A percentile compares a stretch with the other conserved stretches of the same genome.
phyloP scores from a whole-genome alignment of 2,329 filamentous ascomycete genomes.

The Incumbomyces lentus region DNA sequence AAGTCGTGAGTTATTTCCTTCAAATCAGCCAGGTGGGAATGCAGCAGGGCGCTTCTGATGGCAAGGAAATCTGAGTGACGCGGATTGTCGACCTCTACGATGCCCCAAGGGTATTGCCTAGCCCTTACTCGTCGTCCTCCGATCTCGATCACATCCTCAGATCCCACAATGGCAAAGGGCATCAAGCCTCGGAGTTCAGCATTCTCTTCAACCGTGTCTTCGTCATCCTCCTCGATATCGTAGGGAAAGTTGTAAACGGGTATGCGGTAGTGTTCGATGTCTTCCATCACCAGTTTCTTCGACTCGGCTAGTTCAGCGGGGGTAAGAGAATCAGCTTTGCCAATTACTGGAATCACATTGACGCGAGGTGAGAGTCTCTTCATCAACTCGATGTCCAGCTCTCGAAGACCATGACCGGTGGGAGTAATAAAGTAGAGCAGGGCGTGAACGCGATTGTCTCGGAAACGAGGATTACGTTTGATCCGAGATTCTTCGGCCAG shows the following conservation, averaged over 20 bases:
- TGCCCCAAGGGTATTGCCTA: conserved; percentile 96
- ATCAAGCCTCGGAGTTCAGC: conserved; percentile 93
- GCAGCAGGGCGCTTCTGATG: conserved; percentile 88
- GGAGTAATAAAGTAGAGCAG: conserved; percentile 99
- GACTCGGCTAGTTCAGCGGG: conserved; percentile 94
- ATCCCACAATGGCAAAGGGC: conserved; percentile 98
- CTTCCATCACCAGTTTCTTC: conserved; percentile 99
- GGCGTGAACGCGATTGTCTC: conserved; percentile 96
- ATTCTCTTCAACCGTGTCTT: conserved; percentile 98
- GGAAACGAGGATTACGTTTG: conserved; percentile 99
- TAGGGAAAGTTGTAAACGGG: conserved; percentile 99
- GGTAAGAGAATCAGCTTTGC: conserved; percentile 94
- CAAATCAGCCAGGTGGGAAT: conserved; percentile 94
- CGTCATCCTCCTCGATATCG: conserved; percentile 98
- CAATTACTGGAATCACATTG: conserved; percentile 98
- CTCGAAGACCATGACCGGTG: conserved; percentile 91
- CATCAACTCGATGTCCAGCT: conserved; percentile 99
- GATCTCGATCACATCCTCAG: conserved; percentile 89
- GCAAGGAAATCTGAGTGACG: conserved; percentile 97
- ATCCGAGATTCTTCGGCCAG: conserved; percentile 98
- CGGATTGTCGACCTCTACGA: conserved; percentile 98
- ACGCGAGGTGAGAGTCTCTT: conserved; percentile 95
- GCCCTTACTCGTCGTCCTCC: conserved; percentile 85
- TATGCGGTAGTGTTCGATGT: conserved; percentile 99
- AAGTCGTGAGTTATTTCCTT: conserved; percentile 99